Evolutionary conservation across 768 basidiomycete species (phyloP).

Genomic region (Collybiopsis confluens): DNA sequence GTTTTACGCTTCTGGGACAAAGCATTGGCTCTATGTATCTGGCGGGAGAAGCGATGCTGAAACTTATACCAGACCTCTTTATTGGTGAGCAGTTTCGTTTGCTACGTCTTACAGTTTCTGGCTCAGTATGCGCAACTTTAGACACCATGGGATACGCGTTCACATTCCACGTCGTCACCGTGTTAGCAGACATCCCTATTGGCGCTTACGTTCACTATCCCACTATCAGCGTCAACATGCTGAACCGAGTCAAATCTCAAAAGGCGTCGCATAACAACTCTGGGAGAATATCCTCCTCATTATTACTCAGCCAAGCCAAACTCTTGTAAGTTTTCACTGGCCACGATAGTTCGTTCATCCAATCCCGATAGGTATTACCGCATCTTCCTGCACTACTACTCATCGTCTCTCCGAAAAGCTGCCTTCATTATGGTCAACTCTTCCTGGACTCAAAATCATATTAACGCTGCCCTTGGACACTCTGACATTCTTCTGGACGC

Average conservation of each 20-base stretch:
- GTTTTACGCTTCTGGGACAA: slow-evolving; percentile 92
- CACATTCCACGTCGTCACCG: slow-evolving; percentile 73
- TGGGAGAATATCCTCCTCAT: slow-evolving; percentile 48
- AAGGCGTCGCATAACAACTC: slow-evolving; percentile 61
- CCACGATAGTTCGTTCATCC: not conserved
- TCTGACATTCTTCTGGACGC: slow-evolving; percentile 46
- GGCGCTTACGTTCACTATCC: slow-evolving; percentile 97
- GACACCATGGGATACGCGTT: slow-evolving; percentile 99
- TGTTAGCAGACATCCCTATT: slow-evolving; percentile 63
- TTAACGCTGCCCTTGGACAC: slow-evolving; percentile 66
- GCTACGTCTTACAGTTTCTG: not conserved
- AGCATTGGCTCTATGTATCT: slow-evolving; percentile 84
- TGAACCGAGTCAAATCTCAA: slow-evolving; percentile 67
- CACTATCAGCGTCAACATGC: slow-evolving; percentile 93
- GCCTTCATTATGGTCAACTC: slow-evolving; percentile 91
- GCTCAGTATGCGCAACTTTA: slow-evolving; percentile 21
- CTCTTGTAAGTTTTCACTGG: slow-evolving; percentile 44
- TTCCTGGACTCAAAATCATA: slow-evolving; percentile 87
- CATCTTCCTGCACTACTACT: slow-evolving; percentile 81
- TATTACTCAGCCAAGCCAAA: slow-evolving; percentile 54
- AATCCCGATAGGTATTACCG: slow-evolving; percentile 70
- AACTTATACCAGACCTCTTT: slow-evolving; percentile 83
- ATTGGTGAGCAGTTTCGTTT: slow-evolving; percentile 55
- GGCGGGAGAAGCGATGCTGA: slow-evolving; percentile 76
- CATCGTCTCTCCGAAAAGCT: slow-evolving; percentile 65